Conservation (phyloP, 106 monocot species). For the Amphibolis antarctica region DNA sequence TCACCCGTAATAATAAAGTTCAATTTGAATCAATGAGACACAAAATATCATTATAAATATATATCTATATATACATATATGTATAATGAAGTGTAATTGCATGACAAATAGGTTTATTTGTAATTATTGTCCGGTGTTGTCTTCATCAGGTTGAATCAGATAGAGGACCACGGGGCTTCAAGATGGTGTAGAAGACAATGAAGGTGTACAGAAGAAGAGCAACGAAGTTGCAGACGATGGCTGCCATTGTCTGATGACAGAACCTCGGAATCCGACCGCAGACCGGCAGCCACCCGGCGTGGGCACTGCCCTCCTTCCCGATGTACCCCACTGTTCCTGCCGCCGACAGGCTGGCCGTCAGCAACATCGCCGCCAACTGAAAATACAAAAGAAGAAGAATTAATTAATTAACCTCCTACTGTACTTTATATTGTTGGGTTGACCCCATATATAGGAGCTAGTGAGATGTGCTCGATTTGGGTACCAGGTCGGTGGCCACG, state of each 20-base stretch:
- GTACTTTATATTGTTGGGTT: no score
- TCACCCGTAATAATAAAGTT: no score
- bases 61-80: no score
- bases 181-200: constrained; percentile 39
- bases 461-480: neutral
- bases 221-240: constrained; percentile 39
- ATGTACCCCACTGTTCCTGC: constrained; percentile 39
- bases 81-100: no score
- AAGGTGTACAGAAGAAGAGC: constrained; percentile 27
- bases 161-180: neutral
- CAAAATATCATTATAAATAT: no score
- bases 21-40: no score
- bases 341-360: constrained; percentile 45
- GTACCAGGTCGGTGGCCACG: constrained; percentile 44
- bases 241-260: constrained; percentile 48
- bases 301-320: constrained; percentile 63
- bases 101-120: no score
- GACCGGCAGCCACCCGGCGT: constrained; percentile 72
- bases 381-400: neutral
- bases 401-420: no score
- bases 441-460: no score
- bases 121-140: no score
- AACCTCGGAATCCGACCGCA: constrained; percentile 43
- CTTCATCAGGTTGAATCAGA: neutral
- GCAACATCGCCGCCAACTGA: constrained; percentile 45